Base-by-base conservation (phyloP, 192 early-diverging fungal genomes). In the Lunasporangiospora selenospora region DNA sequence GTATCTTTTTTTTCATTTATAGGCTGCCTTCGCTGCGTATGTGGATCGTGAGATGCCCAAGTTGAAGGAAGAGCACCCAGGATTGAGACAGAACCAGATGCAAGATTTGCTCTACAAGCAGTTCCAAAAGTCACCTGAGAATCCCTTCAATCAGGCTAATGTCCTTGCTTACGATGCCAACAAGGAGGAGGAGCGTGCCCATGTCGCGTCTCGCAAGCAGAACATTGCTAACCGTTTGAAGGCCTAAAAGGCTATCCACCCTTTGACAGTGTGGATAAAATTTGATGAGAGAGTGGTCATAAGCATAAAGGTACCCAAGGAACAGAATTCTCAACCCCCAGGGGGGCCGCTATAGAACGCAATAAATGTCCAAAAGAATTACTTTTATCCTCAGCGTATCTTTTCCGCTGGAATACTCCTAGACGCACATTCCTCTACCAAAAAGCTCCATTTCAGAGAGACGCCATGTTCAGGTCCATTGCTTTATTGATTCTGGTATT, bases 31-130 rank as follows among this genome's bases (percentile, higher is more conserved):
- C 38, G 76, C 80, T 32, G 83, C 81, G 3, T 92, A 83, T 66
- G 66, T 85, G 53, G 93, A 93, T 30, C 80, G 88, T 32, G 88
- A 93, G 75, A 73, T 90, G 75, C 83, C 88, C 16, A 63, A 75
- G 3, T 60, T 97, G 58, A 93, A 91, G 81, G 66, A 70, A 41
- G 95, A 97, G 63, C 83, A 94, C 67, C 93, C 92, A 1, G 82
- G 81, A 21, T 77, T 97, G 62, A 85, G 95, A 33, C 75, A 88
- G 65, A 86, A 75, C 45, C 93, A 97, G 70, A 73, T 90, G 57
- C 81, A 89, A 62, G 88, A 95, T 49, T 78, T 94, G 46, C 53
- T 89, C 37, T 95, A 85, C 83, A 95, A 95, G 77, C 82, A 87
- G 50, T 93, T 85, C 65, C 80, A 77, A 56, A 92, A 91, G 80